Evolutionary conservation across 805 yeast genomes (phyloP), one percentile per base, ranked within the genome.

Genomic region (Kodamaea neixiangensis): DNA sequence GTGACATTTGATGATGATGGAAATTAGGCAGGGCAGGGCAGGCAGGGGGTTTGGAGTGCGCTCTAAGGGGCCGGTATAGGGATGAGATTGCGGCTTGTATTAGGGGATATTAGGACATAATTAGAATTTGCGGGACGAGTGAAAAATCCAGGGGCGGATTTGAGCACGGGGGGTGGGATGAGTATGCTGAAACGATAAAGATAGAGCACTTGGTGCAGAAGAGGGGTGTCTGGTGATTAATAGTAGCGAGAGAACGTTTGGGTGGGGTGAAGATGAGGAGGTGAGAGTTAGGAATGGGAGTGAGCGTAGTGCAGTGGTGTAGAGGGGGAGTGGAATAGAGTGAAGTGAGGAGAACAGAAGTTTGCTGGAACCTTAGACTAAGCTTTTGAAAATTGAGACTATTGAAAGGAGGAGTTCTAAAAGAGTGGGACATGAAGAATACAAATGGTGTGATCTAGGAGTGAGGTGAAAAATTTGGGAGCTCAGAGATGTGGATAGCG

Each of bases 181-280:
- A 25, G 31, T 25, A 25, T 25, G 31, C 10, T 25, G 31, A 25
- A 25, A 5, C 13, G 31, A 25, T 25, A 5, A 25, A 25, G 31
- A 25, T 25, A 5, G 11, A 25, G 3, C 11, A 4, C 11, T 25
- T 25, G 11, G 31, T 25, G 11, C 7, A 9, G 31, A 25, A 22
- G 29, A 6, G 31, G 31, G 31, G 31, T 25, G 31, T 6, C 11
- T 25, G 31, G 31, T 25, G 31, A 22, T 25, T 25, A 25, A 5
- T 25, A 25, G 31, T 25, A 25, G 11, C 31, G 31, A 7, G 11
- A 13, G 31, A 25, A 25, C 31, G 31, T 25, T 25, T 25, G 7
- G 31, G 63, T 54, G 31, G 31, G 31, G 31, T 25, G 31, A 25
- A 7, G 11, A 3, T 25, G 7, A 25, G 10, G 10, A 25, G 31